Base-by-base conservation (phyloP, 1,139 yeast genomes). In the Taphrina sp. region DNA sequence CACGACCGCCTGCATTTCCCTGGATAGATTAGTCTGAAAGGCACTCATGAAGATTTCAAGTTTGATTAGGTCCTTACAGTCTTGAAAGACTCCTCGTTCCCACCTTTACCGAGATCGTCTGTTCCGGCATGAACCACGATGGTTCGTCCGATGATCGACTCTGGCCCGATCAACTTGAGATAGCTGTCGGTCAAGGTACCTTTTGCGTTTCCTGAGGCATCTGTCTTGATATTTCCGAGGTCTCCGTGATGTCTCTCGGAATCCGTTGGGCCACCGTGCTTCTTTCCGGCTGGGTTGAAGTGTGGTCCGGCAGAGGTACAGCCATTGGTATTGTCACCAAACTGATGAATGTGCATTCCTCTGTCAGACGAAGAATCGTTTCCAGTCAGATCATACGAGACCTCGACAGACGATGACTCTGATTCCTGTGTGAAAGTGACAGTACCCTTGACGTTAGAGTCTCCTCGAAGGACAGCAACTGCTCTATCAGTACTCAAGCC, bases 241-340 rank as follows among this genome's bases (percentile, higher is more conserved):
- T 92, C 98, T 73, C 98, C 98, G 67, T 86, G 95, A 75, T 92
- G 98, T 78, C 98, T 86, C 66, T 69, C 75, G 65, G 81, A 87
- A 68, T 85, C 95, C 68, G 81, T 83, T 72, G 96, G 96, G 60
- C 94, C 89, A 74, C 98, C 98, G 73, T 92, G 98, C 64, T 81
- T 80, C 77, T 85, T 83, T 64, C 80, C 76, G 72, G 85, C 85
- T 64, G 97, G 97, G 80, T 92, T 92, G 82, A 88, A 90, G 76
- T 92, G 98, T 60, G 96, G 96, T 68, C 98, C 98, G 58, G 98
- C 97, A 63, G 96, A 88, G 61, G 96, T 89, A 76, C 97, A 90
- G 62, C 98, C 97, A 72, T 92, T 90, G 75, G 97, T 89, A 81
- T 89, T 88, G 78, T 92, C 98, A 76, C 98, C 98, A 69, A 90